Base-by-base conservation (phyloP, 208 protist species). In the Borovskyia barvae region DNA sequence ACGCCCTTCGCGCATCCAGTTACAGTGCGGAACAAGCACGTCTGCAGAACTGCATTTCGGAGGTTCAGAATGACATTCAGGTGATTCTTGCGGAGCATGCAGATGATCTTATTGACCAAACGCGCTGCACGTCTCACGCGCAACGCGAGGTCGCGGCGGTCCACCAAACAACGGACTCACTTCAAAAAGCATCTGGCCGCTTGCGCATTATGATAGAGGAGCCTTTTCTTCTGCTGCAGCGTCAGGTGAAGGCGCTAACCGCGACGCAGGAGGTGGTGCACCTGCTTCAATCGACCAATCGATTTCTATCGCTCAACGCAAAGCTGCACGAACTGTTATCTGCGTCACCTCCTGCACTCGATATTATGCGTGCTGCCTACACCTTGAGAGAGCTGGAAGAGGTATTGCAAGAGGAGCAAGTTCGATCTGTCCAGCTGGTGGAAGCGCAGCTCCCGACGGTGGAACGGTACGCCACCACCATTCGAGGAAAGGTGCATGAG, bases 131-230 rank as follows among this genome's bases (percentile, higher is more conserved):
- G 20, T 66, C 76, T 60, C 51, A 43, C 14, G 75, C 78, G 1
- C 80, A 87, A 50, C 66, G 70, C 11, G 75, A 88, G 37, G 74
- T 88, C 2, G 33, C 65, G 11, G 69, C 48, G 24, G 69, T 82
- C 29, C 74, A 74, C 11, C 77, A 83, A 45, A 76, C 71, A 33
- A 77, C 72, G 5, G 55, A 77, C 37, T 77, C 80, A 0, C 66
- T 93, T 25, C 49, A 72, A 45, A 68, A 73, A 42, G 77, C 87
- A 12, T 72, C 61, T 15, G 72, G 62, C 15, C 76, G 80, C 25
- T 72, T 93, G 20, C 68, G 74, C 8, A 55, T 80, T 14, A 87
- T 83, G 64, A 77, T 90, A 5, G 78, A 89, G 52, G 87, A 86
- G 51, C 82, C 87, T 5, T 77, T 85, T 55, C 49, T 55, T 17